A percentile compares a stretch with the other conserved stretches of the same genome.
Evolutionary conservation across 345 rosid species (phyloP).

Genomic region (Jatropha curcas): DNA sequence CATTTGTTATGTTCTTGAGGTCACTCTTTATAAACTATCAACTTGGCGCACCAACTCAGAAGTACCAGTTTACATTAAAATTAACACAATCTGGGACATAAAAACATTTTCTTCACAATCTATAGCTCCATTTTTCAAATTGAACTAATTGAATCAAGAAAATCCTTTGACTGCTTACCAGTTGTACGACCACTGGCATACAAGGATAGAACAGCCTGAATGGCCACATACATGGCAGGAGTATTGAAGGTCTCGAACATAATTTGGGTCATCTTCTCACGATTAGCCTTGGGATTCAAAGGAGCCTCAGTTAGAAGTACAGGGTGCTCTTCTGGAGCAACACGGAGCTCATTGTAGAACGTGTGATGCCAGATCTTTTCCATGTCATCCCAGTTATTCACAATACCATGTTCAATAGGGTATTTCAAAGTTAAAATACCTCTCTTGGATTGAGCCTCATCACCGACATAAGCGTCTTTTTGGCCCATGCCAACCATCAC

Average conservation of each 20-base stretch:
- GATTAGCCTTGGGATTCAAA: slow-evolving; percentile 90
- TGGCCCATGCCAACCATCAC: slow-evolving; percentile 90
- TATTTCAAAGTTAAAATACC: slow-evolving; percentile 78
- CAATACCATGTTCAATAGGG: slow-evolving; percentile 89
- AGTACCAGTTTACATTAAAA: background rate
- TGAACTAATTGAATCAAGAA: background rate
- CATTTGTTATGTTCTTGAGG: too few species aligned
- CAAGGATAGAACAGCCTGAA: slow-evolving; percentile 87
- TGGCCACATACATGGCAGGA: slow-evolving; percentile 92
- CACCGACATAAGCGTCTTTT: slow-evolving; percentile 89
- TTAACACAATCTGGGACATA: background rate
- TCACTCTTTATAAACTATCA: too few species aligned
- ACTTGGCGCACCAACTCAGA: background rate
- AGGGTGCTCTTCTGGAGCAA: slow-evolving; percentile 89
- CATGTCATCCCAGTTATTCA: slow-evolving; percentile 97
- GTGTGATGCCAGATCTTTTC: slow-evolving; percentile 96
- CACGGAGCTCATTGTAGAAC: slow-evolving; percentile 94
- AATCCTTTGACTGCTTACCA: slow-evolving; percentile 38
- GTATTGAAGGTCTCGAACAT: slow-evolving; percentile 94
- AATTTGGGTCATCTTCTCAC: slow-evolving; percentile 97
- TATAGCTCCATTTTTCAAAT: background rate
- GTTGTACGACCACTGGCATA: slow-evolving; percentile 99
- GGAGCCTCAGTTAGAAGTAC: slow-evolving; percentile 86
- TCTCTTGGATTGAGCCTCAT: slow-evolving; percentile 74
- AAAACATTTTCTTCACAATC: background rate